Evolutionary conservation across 495 filamentous ascomycete genomes (phyloP), one percentile per base, ranked within the genome.

Genomic region (Pseudoneurospora amorphoporcata): DNA sequence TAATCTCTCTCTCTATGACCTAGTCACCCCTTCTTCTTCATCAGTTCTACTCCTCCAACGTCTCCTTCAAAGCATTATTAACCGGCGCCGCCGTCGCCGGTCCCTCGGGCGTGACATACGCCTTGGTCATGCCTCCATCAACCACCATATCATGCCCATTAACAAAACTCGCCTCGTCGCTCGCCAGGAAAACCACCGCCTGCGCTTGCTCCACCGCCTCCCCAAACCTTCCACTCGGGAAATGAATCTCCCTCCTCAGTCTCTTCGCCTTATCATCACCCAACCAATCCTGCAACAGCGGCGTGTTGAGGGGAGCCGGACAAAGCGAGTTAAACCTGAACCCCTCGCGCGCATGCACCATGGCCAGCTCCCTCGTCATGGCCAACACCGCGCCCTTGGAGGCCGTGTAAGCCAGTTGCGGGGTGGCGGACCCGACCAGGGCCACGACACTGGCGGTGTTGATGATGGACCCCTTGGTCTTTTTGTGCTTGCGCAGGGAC

Each of bases 81-180:
- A 83, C 81, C 32, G 95, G 95, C 12, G 92, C 87, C 74, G 84
- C 74, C 14, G 89, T 84, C 3, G 94, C 84, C 3, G 90, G 89
- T 23, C 95, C 95, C 82, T 98, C 92, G 4, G 95, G 87, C 3
- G 95, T 98, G 39, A 97, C 92, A 80, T 98, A 98, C 32, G 94
- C 94, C 87, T 92, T 97, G 74, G 89, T 95, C 92, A 99, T 92
- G 37, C 95, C 95, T 53, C 95, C 95, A 77, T 98, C 95, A n/a
- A 98, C 95, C 8, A 95, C 90, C 83, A 99, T 96, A 75, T 98
- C 95, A 68, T 87, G 83, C 3, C 92, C 95, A 73, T 95, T 98
- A 68, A 98, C 91, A 75, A 97, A 99, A 82, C 92, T 92, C 78
- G 91, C 91, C 81, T 99, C 95, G 77, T 99, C 95, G 75, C 92